Base-by-base conservation (phyloP, 371 early-diverging fungal species). In the Nosema bombycis region DNA sequence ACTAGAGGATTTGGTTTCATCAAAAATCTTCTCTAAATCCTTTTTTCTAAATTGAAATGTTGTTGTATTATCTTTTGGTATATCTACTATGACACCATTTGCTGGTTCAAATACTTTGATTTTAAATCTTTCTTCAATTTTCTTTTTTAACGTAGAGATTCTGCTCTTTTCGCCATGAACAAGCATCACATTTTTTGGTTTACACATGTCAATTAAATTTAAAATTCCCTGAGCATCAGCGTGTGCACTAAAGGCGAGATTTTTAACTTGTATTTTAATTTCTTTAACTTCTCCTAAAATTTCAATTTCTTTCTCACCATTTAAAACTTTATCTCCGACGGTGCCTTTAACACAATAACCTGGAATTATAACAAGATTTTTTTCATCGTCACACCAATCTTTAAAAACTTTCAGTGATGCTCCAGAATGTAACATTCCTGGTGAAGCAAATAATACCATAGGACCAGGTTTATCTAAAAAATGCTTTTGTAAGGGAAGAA, bases 181-280 rank as follows among this genome's bases (percentile, higher is more conserved):
- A n/a, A 98, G 86, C 32, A 97, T 91, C 0, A 98, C 95, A 86
- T 96, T 92, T 30, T 89, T 88, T 10, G 97, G 94, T 57, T 90
- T 89, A 38, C 92, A 93, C 85, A 93, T 93, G 0, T 90, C 89
- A 67, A 98, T 92, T 34, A 98, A 86, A 85, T 93, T 92, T 90
- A 96, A 88, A 73, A 98, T 96, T 10, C 99, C 99, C 84, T 93
- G 93, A 2, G 94, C 92, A 84, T 98, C 99, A 0, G 99, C 96
- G 70, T 98, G 99, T 0, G 96, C 97, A 80, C 94, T 93, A 84
- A 97, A 98, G 0, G 94, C 94, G 23, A 98, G 84, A 82, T 95
- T 94, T 76, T 91, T 89, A 56, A 98, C 94, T 82, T 92, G 89
- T 15, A 96, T 83, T 55, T 94, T 94, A 71, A 96, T 94, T 29